These are phyloP conservation scores for Tausonia pullulans DNA, from an alignment of 1,284 basidiomycete genomes.

Conservation along the genomic window DNA sequence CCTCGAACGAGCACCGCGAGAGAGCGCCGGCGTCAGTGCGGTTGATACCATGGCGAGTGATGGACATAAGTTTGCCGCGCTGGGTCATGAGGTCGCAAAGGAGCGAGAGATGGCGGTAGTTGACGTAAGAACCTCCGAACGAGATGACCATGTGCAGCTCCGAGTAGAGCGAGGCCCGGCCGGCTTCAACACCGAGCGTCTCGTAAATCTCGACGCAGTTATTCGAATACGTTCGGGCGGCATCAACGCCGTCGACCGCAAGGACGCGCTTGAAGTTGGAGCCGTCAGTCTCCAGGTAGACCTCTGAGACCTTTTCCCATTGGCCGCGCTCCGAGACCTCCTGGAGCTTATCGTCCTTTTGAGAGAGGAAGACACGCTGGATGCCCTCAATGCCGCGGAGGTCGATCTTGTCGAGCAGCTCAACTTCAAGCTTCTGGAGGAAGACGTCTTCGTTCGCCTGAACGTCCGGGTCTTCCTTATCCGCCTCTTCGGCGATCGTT, in stretches of 20 bases:
- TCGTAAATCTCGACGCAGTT: slow-evolving; percentile 93
- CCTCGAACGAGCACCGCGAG: slow-evolving; percentile 98
- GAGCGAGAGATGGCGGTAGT: slow-evolving; percentile 91
- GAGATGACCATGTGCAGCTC: slow-evolving; percentile 92
- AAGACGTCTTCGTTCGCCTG: slow-evolving; percentile 90
- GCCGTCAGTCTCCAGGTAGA: slow-evolving; percentile 96
- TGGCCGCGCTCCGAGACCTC: slow-evolving; percentile 49
- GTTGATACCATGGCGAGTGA: slow-evolving; percentile 99
- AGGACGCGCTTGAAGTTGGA: slow-evolving; percentile 89
- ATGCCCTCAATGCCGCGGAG: slow-evolving; percentile 88
- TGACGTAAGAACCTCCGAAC: slow-evolving; percentile 99
- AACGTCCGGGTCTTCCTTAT: slow-evolving; percentile 78
- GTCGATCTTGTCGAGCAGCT: slow-evolving; percentile 92
- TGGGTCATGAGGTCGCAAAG: slow-evolving; percentile 98
- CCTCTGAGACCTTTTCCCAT: slow-evolving; percentile 55
- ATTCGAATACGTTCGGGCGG: slow-evolving; percentile 86
- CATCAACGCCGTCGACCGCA: slow-evolving; percentile 90
- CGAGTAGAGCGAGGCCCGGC: slow-evolving; percentile 81
- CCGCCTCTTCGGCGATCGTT: slow-evolving; percentile 67
- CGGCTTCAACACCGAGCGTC: slow-evolving; percentile 97
- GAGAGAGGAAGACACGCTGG: slow-evolving; percentile 80
- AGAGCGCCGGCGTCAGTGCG: slow-evolving; percentile 92
- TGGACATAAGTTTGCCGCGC: slow-evolving; percentile 90
- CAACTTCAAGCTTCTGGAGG: slow-evolving; percentile 88
- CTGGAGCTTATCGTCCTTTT: slow-evolving; percentile 66